Conservation (phyloP, 139 green algal genomes). For the Chlamydomonas asymmetrica region DNA sequence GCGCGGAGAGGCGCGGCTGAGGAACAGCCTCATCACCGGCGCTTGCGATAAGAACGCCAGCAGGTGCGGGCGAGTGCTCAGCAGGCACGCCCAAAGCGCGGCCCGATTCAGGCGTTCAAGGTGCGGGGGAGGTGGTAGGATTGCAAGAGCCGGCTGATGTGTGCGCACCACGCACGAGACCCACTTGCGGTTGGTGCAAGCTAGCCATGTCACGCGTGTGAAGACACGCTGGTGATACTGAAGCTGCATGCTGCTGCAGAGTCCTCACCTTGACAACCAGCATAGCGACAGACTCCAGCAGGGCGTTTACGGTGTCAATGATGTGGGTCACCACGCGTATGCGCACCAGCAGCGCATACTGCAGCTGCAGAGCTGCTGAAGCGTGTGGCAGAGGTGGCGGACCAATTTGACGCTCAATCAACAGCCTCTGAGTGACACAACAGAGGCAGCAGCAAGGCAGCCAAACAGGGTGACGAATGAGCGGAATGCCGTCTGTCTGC, state of each 20-base stretch:
- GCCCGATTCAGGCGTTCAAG: background rate
- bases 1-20: background rate
- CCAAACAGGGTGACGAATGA: no score
- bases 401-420: slow-evolving; percentile 41
- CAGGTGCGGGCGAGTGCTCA: no score
- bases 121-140: no score
- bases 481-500: background rate
- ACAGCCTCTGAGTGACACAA: slow-evolving; percentile 8
- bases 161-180: no score
- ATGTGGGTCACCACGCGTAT: slow-evolving; percentile 19
- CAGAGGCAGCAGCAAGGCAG: background rate
- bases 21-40: background rate
- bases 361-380: slow-evolving; percentile 33
- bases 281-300: slow-evolving; percentile 18
- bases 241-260: no score
- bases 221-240: no score
- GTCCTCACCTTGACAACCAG: slow-evolving; percentile 26
- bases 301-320: slow-evolving; percentile 19
- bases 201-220: no score
- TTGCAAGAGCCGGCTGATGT: no score
- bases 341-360: slow-evolving; percentile 29
- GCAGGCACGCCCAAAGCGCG: background rate
- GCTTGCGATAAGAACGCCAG: no score
- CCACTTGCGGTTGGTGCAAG: no score
- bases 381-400: slow-evolving; percentile 29